Conservation (phyloP, 2,329 filamentous ascomycete species). For the Leptographium flavum region DNA sequence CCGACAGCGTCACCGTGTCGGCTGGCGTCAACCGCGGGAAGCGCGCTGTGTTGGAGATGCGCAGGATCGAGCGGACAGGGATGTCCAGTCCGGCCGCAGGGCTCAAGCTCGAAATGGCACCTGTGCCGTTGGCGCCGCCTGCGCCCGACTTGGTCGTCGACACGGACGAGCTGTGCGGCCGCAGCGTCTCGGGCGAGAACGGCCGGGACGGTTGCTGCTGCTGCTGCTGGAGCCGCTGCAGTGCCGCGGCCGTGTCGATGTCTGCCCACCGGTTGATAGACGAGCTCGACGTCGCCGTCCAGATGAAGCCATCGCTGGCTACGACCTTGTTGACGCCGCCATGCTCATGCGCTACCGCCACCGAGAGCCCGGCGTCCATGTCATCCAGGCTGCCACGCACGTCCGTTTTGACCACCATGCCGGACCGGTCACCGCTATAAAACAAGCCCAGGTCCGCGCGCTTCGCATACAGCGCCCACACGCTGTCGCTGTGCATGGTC, state of each 20-base stretch:
- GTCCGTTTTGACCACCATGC: slow-evolving; percentile 92
- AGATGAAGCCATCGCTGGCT: slow-evolving; percentile 61
- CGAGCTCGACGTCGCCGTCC: slow-evolving; percentile 80
- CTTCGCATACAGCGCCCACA: slow-evolving; percentile 89
- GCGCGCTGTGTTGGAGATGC: slow-evolving; percentile 69
- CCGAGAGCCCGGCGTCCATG: slow-evolving; percentile 74
- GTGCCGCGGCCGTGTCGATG: slow-evolving; percentile 61
- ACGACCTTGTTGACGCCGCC: slow-evolving; percentile 60
- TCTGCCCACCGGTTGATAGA: slow-evolving; percentile 88
- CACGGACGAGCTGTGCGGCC: slow-evolving; percentile 13
- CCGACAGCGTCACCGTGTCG: slow-evolving; percentile 39
- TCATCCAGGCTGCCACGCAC: slow-evolving; percentile 38
- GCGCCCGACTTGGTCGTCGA: slow-evolving; percentile 18
- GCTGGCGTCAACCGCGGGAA: slow-evolving; percentile 47
- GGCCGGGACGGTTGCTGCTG: slow-evolving; percentile 1
- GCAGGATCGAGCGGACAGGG: slow-evolving; percentile 61
- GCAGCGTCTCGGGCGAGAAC: slow-evolving; percentile 4
- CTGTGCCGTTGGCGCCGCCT: slow-evolving; percentile 12
- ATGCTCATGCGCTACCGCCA: slow-evolving; percentile 87
- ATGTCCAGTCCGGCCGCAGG: slow-evolving; percentile 41
- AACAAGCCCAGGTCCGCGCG: slow-evolving; percentile 77
- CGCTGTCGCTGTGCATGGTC: slow-evolving; percentile 97
- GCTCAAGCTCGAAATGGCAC: slow-evolving; percentile 5
- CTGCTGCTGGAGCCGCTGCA: slow-evolving; percentile 18
- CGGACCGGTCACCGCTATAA: slow-evolving; percentile 87